Base-by-base conservation (phyloP, 2,329 filamentous ascomycete genomes). In the Mycosphaerelloides madeirae region DNA sequence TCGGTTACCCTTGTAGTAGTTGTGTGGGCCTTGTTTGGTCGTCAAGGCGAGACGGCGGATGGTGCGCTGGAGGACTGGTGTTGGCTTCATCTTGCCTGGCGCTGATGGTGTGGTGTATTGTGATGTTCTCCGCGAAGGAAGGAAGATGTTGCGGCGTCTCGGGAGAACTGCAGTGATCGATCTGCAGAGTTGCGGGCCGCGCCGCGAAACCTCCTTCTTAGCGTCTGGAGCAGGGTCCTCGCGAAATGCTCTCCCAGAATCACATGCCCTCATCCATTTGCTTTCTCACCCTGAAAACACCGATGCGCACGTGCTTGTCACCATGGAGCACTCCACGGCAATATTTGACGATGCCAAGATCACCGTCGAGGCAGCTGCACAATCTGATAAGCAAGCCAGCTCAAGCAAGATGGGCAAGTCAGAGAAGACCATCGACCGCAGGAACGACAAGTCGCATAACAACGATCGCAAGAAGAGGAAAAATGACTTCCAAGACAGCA, bases 1-100 rank as follows among this genome's bases (percentile, higher is more conserved):
- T 36, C 90, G 78, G 60, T 85, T 96, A 65, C 93, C 93, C 77
- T 97, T 97, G 81, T 98, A 98, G 80, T 84, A 98, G 57, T 90
- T 91, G 64, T 88, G 87, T 66, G 85, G 86, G 65, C 91, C 84
- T 69, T 93, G 84, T 72, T 98, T 98, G 56, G 91, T 95, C 11
- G 87, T 96, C 62, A 98, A 79, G 41, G 78, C 77, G 47, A 90
- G 74, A 63, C 91, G 88, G 68, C 83, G 79, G 61, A 88, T 78
- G 46, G 79, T 78, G 65, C 81, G 74, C 58, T 78, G 76, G 60
- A 95, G 81, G 53, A 72, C 66, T 60, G 79, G 74, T 13, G 85
- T 86, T 44, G 85, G 79, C 65, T 80, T 87, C 50, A 65, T 71
- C 31, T 25, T 25, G 22, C n/a, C n/a, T n/a, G n/a, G n/a, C n/a